Evolutionary conservation across 2,329 filamentous ascomycete genomes (phyloP).

Genomic region (Fusarium poae): DNA sequence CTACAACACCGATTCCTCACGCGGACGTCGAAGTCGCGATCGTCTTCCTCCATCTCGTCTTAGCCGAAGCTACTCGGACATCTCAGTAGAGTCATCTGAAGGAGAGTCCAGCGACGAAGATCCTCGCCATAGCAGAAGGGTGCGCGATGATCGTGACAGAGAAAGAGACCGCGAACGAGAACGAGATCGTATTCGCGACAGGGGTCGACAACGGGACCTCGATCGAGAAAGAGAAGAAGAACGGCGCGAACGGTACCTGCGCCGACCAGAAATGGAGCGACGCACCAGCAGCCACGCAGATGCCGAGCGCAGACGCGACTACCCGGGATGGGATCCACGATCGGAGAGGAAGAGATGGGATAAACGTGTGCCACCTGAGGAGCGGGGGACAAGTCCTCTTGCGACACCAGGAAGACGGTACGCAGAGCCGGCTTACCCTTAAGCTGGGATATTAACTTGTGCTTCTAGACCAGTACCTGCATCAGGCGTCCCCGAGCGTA

Average conservation of each 20-base stretch:
- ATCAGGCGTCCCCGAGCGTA: not conserved
- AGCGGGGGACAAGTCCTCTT: conserved; percentile 52
- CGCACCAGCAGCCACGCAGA: conserved; percentile 66
- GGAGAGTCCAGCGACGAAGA: conserved; percentile 53
- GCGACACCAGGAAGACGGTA: conserved; percentile 56
- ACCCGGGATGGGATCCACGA: conserved; percentile 53
- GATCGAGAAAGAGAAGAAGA: conserved; percentile 57
- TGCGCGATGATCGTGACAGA: conserved; percentile 49
- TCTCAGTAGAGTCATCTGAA: conserved; percentile 55
- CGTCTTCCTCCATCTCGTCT: conserved; percentile 58
- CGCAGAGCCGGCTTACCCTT: conserved; percentile 54
- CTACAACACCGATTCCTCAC: conserved; percentile 48
- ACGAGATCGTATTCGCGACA: conserved; percentile 48
- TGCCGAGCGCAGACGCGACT: conserved; percentile 58
- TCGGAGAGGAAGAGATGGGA: conserved; percentile 55
- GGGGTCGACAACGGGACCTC: conserved; percentile 55
- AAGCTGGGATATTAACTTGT: conserved; percentile 14
- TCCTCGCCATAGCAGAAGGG: conserved; percentile 42
- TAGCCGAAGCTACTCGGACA: conserved; percentile 58
- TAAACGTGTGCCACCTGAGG: conserved; percentile 51
- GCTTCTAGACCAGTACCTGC: not conserved
- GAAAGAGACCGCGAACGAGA: conserved; percentile 50
- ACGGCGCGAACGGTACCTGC: conserved; percentile 54
- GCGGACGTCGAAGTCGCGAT: conserved; percentile 57
- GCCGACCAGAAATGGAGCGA: conserved; percentile 58